Base-by-base conservation (phyloP, 2,329 filamentous ascomycete species). In the Fusarium sterilihyphosum region DNA sequence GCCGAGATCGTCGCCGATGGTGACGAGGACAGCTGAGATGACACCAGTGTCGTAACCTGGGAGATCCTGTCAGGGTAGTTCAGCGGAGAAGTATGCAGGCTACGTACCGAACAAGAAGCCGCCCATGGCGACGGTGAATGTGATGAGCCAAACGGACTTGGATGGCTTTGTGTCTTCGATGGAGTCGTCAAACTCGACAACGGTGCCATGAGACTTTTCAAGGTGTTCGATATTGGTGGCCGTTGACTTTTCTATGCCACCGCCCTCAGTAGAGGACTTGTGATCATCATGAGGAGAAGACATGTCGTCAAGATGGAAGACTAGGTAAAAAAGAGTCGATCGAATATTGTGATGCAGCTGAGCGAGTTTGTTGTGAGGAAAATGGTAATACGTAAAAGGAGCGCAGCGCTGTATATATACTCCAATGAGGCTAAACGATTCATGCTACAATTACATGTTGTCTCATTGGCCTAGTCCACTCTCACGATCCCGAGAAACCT, bases 51-150 rank as follows among this genome's bases (percentile, higher is more conserved):
- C 77, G 20, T 78, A 78, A n/a, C 70, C 47, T 50, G 2, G 47
- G 4, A 50, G 6, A 4, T 33, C 0, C 14, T n/a, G 10, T 50
- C 8, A 33, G 47, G 10, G 1, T 0, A n/a, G 22, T 13, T 5
- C 10, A 13, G 10, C 17, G 3, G 20, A 0, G 6, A 33, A 9
- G 20, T 5, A 8, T 17, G 5, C 16, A 1, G 22, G 14, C 10
- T 2, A n/a, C 47, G 6, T n/a, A 50, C 47, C 76, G 37, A 85
- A 85, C 12, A 85, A 80, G 61, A 84, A 79, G 12, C 83, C 83
- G 4, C 83, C 83, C 22, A 83, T 80, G 31, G 81, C 78, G 57
- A 73, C 76, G 10, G 76, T 78, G 22, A 78, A 72, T 17, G 69
- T 77, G 22, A 78, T 75, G 2, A 78, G 77, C 77, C 77, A 78